These are phyloP conservation scores for Carex myosuroides DNA, from an alignment of 176 grass and related monocot species.

Conservation along the genomic window DNA sequence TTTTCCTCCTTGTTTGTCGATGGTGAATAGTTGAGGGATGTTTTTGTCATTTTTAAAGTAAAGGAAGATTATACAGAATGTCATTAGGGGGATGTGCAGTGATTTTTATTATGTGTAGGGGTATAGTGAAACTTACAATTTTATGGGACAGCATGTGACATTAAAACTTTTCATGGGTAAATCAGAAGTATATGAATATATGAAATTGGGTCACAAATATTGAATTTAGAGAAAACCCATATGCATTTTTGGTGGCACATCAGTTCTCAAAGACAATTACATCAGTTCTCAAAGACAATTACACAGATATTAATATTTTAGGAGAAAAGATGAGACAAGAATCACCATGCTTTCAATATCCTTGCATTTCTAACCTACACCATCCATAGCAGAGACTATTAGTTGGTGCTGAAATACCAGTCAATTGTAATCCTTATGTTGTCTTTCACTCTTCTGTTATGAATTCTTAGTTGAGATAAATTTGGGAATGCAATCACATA, in stretches of 20 bases:
- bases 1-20: background rate
- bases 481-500: background rate
- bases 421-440: background rate
- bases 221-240: background rate
- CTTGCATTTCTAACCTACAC: background rate
- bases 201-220: background rate
- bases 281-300: background rate
- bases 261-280: background rate
- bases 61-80: background rate
- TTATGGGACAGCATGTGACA: background rate
- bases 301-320: background rate
- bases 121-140: background rate
- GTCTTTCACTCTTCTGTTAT: background rate
- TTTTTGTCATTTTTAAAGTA: background rate
- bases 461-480: background rate
- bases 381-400: background rate
- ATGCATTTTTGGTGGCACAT: background rate
- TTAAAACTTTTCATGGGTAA: background rate
- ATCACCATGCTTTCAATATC: background rate
- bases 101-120: background rate
- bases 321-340: background rate
- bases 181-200: background rate
- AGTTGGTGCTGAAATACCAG: background rate
- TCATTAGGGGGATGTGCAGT: background rate
- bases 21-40: background rate